These are phyloP conservation scores for Plasmodium yoelii DNA, from an alignment of 169 alveolate species.

Conservation along the genomic window DNA sequence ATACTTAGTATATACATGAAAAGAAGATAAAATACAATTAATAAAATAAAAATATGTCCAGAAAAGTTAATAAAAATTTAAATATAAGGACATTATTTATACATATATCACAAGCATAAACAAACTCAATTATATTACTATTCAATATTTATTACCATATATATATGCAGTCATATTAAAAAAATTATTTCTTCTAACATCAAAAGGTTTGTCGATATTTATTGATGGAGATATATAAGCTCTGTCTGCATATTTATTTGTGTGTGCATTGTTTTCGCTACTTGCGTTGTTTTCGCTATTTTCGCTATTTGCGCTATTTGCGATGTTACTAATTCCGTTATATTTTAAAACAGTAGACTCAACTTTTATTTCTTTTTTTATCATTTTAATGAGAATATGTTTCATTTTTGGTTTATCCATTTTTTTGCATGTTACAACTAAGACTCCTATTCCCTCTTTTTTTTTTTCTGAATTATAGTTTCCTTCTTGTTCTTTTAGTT, in stretches of 20 bases:
- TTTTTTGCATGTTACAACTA: conserved; percentile 66
- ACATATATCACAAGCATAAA: too few species aligned
- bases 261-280: not conserved
- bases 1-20: too few species aligned
- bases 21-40: too few species aligned
- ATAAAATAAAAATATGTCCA: too few species aligned
- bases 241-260: not conserved
- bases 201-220: conserved; percentile 23
- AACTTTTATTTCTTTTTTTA: conserved; percentile 58
- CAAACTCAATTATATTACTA: too few species aligned
- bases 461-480: not conserved
- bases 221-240: not conserved
- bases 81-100: too few species aligned
- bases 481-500: not conserved
- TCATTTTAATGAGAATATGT: conserved; percentile 46
- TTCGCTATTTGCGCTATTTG: not conserved
- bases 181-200: conserved; percentile 46
- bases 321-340: not conserved
- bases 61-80: too few species aligned
- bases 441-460: conserved; percentile 62
- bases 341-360: conserved; percentile 31
- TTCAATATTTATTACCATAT: conserved; percentile 26
- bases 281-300: not conserved
- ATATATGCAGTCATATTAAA: conserved; percentile 65
- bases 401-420: conserved; percentile 47